Base-by-base conservation (phyloP, 2,329 filamentous ascomycete genomes). In the Zelopaecilomyces penicillatus region DNA sequence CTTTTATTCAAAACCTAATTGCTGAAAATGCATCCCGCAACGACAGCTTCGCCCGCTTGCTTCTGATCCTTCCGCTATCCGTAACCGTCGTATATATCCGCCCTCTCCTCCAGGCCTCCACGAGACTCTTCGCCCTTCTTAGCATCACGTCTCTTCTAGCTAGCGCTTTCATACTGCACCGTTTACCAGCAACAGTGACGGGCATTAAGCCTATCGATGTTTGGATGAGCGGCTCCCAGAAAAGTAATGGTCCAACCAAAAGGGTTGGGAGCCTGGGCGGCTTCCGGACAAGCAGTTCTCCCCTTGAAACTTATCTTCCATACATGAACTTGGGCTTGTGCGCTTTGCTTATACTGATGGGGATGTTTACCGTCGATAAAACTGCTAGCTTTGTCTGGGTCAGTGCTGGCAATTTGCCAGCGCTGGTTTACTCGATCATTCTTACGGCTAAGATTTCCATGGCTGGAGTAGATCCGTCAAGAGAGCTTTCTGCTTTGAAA, bases 391-490 rank as follows among this genome's bases (percentile, higher is more conserved):
- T 65, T 47, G 57, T 61, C 10, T 67, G 66, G 57, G 57, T 64
- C 55, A 67, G 70, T 11, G 66, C 78, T 52, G 71, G 68, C 28
- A 70, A 67, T 43, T 52, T 82, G 41, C 78, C 80, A 0, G 68
- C 65, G 1, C 60, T 81, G 2, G 74, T 88, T 1, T 81, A 85
- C 54, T 70, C 52, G 1, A 68, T 85, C 19, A 71, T 81, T 5
- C 54, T 87, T 45, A 62, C 75, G 39, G 78, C 78, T 30, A 81
- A 87, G 63, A 64, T 76, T 42, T 70, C 84, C 56, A 81, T 89
- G 75, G 73, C 74, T 4, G 73, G 79, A 39, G 75, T 89, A 6
- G 82, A 89, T 64, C 76, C 85, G 5, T 80, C 78, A 57, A 65
- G 69, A 50, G 83, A 85, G 56, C 63, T 90, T 54, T 67, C 73